Percentiles rank a stretch among this genome's conserved stretches.
Conservation (phyloP, 495 filamentous ascomycete genomes). For the Trichoderma parareesei region DNA sequence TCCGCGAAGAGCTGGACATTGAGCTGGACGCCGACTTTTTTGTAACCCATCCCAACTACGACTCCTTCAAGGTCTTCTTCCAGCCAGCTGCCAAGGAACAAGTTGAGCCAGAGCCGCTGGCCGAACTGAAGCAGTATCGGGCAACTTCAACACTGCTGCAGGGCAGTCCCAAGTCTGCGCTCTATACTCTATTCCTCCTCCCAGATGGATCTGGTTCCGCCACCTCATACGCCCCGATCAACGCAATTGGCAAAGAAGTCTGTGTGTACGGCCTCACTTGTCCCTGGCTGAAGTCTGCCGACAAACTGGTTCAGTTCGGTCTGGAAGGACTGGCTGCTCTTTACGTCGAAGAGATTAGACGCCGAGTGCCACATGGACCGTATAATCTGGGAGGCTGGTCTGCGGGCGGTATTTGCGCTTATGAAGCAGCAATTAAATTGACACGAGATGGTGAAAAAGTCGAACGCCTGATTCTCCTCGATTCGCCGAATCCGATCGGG, state of each 20-base stretch:
- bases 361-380: constrained; percentile 55
- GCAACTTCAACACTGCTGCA: constrained; percentile 51
- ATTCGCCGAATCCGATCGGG: constrained; percentile 70
- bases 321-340: constrained; percentile 46
- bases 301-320: constrained; percentile 44
- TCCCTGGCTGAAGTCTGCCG: constrained; percentile 51
- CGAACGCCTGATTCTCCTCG: constrained; percentile 69
- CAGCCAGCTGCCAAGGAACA: constrained; percentile 29
- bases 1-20: constrained; percentile 50
- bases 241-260: constrained; percentile 38
- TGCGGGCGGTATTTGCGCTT: constrained; percentile 82
- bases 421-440: constrained; percentile 69
- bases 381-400: constrained; percentile 73
- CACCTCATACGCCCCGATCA: constrained; percentile 52
- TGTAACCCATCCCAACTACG: constrained; percentile 28
- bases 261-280: constrained; percentile 59
- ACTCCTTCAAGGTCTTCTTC: background rate
- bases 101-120: constrained; percentile 34
- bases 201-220: constrained; percentile 72
- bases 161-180: constrained; percentile 52
- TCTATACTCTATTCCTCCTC: constrained; percentile 60
- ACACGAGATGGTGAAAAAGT: constrained; percentile 60
- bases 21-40: constrained; percentile 41
- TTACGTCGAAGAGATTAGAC: constrained; percentile 51
- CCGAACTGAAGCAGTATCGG: constrained; percentile 44